Percentiles rank a stretch among this genome's conserved stretches.
phyloP scores from a whole-genome alignment of 2,329 filamentous ascomycete species.

The Talaromyces sp. region DNA sequence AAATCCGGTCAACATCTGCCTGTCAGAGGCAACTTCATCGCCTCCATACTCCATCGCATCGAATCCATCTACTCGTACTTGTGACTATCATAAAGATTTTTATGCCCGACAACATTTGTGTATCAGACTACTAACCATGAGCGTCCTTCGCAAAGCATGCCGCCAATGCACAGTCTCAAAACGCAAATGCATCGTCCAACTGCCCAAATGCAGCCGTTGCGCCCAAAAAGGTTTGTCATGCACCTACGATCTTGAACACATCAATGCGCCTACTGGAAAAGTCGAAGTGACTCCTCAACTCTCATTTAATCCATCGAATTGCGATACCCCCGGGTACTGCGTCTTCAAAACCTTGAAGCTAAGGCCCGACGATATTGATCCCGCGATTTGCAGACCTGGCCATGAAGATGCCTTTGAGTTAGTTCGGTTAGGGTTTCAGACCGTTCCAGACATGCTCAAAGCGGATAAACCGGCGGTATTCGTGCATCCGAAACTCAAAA shows the following conservation, averaged over 20 bases:
- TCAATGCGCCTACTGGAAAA: background rate
- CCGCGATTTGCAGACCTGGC: slow-evolving; percentile 1
- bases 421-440: background rate
- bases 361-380: background rate
- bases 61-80: background rate
- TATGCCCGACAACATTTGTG: no score
- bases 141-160: slow-evolving; percentile 11
- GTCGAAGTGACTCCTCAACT: background rate
- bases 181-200: slow-evolving; percentile 11
- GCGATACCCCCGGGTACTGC: slow-evolving; percentile 10
- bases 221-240: slow-evolving; percentile 8
- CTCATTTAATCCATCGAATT: slow-evolving; percentile 6
- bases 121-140: background rate
- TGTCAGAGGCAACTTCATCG: background rate
- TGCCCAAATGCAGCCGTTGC: slow-evolving; percentile 12
- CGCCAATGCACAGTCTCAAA: slow-evolving; percentile 9
- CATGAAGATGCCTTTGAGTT: slow-evolving; percentile 10
- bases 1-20: background rate
- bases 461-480: background rate
- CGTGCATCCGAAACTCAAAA: slow-evolving; percentile 4
- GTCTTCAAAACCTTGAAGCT: slow-evolving; percentile 1
- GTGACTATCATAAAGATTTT: background rate
- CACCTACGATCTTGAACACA: slow-evolving; percentile 10
- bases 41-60: background rate
- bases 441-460: background rate